Evolutionary conservation across 768 basidiomycete species (phyloP), one percentile per base, ranked within the genome.

Genomic region (Hydnomerulius pinastri): DNA sequence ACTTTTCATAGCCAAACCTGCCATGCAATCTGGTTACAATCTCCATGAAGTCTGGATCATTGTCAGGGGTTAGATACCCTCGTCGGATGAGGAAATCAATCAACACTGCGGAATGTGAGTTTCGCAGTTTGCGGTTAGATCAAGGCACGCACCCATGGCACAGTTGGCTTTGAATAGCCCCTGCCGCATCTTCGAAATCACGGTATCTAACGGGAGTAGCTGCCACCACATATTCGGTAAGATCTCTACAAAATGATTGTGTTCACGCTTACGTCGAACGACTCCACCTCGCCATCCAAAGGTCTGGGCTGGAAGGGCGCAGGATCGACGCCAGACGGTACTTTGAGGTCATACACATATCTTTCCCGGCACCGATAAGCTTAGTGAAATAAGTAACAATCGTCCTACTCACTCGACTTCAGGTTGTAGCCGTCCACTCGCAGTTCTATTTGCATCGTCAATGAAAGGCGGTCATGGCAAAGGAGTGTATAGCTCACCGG

Each of bases 121-220:
- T 20, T 23, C 33, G 18, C 32, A 46, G 23, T 21, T 20, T 18
- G 40, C 4, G 5, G 0, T 11, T 4, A 17, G 3, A 17, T 6
- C 4, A 27, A 39, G 9, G 13, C 12, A 71, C 82, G 45, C 30
- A 91, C 91, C 90, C 4, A 91, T 59, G 4, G 87, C 92, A 58
- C 92, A 97, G 61, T 99, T 98, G 1, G 92, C 80, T 69, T 99
- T 99, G 78, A 99, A 98, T 21, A 85, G 67, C 0, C 86, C 85
- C 7, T 71, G 67, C 25, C 79, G 80, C 72, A 98, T 82, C 44
- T 78, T 82, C 32, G 72, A 51, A 6, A 88, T 72, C 15, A 95
- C 78, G 25, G 81, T 77, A 1, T 78, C 74, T 35, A 92, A 70
- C 2, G 80, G 67, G 36, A 92, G 72, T 20, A 96, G 74, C 91